These are phyloP conservation scores for Scheffersomyces parashehatae DNA, from an alignment of 1,139 yeast species.

Conservation along the genomic window DNA sequence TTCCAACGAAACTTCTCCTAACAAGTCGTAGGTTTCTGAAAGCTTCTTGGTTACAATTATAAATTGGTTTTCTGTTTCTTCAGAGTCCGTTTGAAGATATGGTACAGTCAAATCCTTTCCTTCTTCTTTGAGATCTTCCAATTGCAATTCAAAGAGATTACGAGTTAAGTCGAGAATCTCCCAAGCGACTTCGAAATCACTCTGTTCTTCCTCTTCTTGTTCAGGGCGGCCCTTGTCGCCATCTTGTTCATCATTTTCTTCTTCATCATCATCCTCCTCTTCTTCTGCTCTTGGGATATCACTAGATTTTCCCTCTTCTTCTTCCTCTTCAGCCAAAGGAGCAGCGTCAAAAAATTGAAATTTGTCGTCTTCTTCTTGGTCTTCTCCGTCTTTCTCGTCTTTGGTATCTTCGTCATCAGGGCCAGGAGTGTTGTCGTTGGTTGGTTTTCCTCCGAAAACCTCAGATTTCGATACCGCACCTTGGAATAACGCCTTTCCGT, in stretches of 20 bases:
- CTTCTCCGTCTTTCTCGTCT: constrained; percentile 20
- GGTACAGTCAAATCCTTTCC: constrained; percentile 23
- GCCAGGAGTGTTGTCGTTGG: constrained; percentile 18
- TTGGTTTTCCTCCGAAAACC: constrained; percentile 66
- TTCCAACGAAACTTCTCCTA: constrained; percentile 89
- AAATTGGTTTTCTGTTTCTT: constrained; percentile 30
- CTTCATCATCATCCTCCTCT: constrained; percentile 23
- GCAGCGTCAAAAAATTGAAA: constrained; percentile 61
- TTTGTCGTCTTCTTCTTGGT: constrained; percentile 31
- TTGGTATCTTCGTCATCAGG: constrained; percentile 22
- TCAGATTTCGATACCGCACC: constrained; percentile 75
- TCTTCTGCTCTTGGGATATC: constrained; percentile 23
- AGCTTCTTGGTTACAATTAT: constrained; percentile 51
- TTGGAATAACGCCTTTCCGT: constrained; percentile 81
- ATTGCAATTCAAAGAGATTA: constrained; percentile 53
- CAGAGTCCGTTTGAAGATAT: constrained; percentile 35
- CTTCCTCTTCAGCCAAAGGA: constrained; percentile 49
- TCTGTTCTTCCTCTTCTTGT: constrained; percentile 51
- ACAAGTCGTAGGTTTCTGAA: constrained; percentile 73
- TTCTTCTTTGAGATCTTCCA: constrained; percentile 25
- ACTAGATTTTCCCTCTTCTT: constrained; percentile 10
- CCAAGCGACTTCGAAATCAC: constrained; percentile 88
- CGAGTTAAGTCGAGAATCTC: constrained; percentile 78
- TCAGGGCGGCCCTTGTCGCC: constrained; percentile 6
- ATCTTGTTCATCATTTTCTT: constrained; percentile 24